Evolutionary conservation across 139 green algal species (phyloP).

Genomic region (Micromonas pusilla): DNA sequence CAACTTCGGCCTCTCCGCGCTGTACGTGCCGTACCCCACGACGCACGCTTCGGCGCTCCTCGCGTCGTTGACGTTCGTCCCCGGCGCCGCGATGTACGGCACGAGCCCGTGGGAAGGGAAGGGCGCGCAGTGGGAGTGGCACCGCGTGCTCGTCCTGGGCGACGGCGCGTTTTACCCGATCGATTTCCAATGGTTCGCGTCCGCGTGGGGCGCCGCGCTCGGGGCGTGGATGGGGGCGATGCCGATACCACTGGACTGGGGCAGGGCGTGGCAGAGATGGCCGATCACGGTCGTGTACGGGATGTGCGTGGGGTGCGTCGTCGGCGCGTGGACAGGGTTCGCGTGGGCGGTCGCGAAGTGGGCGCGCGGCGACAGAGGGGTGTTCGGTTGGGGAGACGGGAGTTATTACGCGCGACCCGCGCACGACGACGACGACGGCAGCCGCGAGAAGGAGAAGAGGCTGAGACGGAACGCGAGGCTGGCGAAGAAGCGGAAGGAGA

Average conservation of each 20-base stretch:
- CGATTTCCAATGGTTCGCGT: not conserved
- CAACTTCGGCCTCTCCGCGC: not conserved
- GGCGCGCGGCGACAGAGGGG: not conserved
- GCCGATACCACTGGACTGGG: not conserved
- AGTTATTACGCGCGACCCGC: not conserved
- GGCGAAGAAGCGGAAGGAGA: too few relatives aligned
- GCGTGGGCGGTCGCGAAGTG: not conserved
- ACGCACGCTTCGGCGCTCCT: not conserved
- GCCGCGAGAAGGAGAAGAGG: too few relatives aligned
- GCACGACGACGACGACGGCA: too few relatives aligned
- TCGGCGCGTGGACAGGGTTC: too few relatives aligned
- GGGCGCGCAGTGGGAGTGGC: not conserved
- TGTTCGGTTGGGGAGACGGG: not conserved
- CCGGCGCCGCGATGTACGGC: not conserved
- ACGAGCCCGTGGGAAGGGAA: too few relatives aligned
- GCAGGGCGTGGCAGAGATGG: not conserved
- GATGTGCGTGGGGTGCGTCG: not conserved
- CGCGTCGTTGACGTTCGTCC: not conserved
- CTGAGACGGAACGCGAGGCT: too few relatives aligned
- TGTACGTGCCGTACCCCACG: not conserved
- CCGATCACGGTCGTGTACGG: not conserved
- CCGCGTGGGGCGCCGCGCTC: not conserved
- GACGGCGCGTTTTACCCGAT: not conserved
- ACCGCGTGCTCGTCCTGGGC: not conserved
- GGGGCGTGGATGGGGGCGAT: not conserved